Evolutionary conservation across 2,329 filamentous ascomycete genomes (phyloP), one percentile per base, ranked within the genome.

Genomic region (Podosphaera aphanis): DNA sequence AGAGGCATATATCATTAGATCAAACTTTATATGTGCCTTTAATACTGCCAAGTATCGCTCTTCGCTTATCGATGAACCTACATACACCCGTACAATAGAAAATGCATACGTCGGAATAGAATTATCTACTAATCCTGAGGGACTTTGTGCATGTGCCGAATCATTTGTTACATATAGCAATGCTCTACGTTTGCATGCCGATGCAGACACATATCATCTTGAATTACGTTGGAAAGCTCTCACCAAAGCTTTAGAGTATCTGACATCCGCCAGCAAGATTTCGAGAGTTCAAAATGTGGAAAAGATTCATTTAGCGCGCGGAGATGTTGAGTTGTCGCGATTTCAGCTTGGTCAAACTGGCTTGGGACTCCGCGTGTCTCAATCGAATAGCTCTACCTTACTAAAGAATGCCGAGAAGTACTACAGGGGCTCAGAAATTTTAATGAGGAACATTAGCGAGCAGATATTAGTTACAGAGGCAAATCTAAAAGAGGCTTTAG

Each of bases 41-140:
- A 66, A 70, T 8, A 72, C 77, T 50, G 63, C 70, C 1, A 64
- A 70, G 43, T 79, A 73, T 55, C 66, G 68, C 33, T 63, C 60
- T 43, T 63, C 64, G 31, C 59, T 63, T 43, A 66, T 69, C 45
- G 65, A 71, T 37, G 54, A 68, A 18, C 56, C 63, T 35, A 68
- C 67, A n/a, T 77, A 77, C 57, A 62, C 68, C 43, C 55, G 59
- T 33, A 61, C 64, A 42, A 52, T 52, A 3, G 40, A 46, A 13
- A 41, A 45, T 16, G 46, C 49, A 15, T 53, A 49, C 35, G 18
- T 39, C 5, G 15, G 37, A 1, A 21, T 52, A n/a, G 44, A 46
- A 16, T 36, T 51, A 15, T 41, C 45, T 1, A 40, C 45, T 10
- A 38, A 48, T 36, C 51, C 43, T 10, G 19, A 25, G 43, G 44